A percentile compares a stretch with the other conserved stretches of the same genome.
These are phyloP conservation scores for Chalciporus piperatus DNA, from an alignment of 768 basidiomycete genomes.

Conservation along the genomic window DNA sequence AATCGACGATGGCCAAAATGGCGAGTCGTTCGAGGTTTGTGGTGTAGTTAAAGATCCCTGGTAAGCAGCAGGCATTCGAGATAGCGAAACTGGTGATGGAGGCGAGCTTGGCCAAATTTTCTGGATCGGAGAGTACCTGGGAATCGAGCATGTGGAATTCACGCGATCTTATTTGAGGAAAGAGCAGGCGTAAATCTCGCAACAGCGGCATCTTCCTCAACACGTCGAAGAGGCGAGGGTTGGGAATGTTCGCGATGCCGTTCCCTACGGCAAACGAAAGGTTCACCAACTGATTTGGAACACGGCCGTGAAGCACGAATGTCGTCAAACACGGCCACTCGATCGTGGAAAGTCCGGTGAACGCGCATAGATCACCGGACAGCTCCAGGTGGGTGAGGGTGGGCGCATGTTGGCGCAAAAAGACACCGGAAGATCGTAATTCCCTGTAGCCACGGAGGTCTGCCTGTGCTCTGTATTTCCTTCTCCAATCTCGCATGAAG, in stretches of 20 bases:
- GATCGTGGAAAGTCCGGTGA: constrained; percentile 26
- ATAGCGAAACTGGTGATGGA: constrained; percentile 35
- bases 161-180: constrained; percentile 27
- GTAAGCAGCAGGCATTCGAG: constrained; percentile 33
- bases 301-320: constrained; percentile 31
- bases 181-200: constrained; percentile 31
- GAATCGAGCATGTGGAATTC: constrained; percentile 29
- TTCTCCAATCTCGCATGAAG: constrained; percentile 36
- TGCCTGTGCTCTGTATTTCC: constrained; percentile 33
- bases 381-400: constrained; percentile 31
- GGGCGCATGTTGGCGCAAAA: constrained; percentile 30
- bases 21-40: constrained; percentile 28
- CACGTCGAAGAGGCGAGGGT: constrained; percentile 26
- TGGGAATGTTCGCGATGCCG: not conserved
- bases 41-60: constrained; percentile 30
- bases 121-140: constrained; percentile 16
- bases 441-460: constrained; percentile 29
- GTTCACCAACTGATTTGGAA: constrained; percentile 16
- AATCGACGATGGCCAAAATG: constrained; percentile 33
- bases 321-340: constrained; percentile 31
- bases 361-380: constrained; percentile 29
- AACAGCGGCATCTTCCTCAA: constrained; percentile 30
- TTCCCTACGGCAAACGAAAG: constrained; percentile 15
- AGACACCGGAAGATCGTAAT: constrained; percentile 27
- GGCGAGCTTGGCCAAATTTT: constrained; percentile 28